Conservation (phyloP, 805 yeast species). For the Wickerhamiella kurtzmanii region DNA sequence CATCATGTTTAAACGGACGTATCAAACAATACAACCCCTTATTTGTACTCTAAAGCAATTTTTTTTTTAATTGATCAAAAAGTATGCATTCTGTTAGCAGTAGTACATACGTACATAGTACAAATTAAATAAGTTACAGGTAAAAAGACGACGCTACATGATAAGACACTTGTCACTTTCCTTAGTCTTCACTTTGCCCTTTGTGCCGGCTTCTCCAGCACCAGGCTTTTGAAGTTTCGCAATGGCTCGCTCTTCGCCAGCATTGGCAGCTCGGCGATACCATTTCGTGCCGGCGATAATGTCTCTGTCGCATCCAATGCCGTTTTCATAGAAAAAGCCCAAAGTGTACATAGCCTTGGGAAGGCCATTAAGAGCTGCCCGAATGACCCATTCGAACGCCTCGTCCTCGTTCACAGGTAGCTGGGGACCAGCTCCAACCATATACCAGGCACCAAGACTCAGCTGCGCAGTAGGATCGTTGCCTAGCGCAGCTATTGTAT, state of each 20-base stretch:
- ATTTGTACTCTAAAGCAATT: no score
- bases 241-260: slow-evolving; percentile 40
- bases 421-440: slow-evolving; percentile 79
- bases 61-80: no score
- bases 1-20: no score
- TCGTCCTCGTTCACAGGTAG: slow-evolving; percentile 66
- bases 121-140: neutral
- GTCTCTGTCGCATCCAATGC: slow-evolving; percentile 67
- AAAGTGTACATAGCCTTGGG: slow-evolving; percentile 77
- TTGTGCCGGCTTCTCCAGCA: slow-evolving; percentile 20
- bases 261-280: slow-evolving; percentile 62
- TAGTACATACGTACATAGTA: neutral
- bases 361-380: slow-evolving; percentile 64
- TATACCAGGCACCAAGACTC: slow-evolving; percentile 92
- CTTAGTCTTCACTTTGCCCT: slow-evolving; percentile 18
- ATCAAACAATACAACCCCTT: no score
- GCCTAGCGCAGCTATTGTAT: slow-evolving; percentile 75
- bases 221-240: slow-evolving; percentile 20
- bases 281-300: slow-evolving; percentile 48
- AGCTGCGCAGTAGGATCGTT: slow-evolving; percentile 87
- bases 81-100: no score
- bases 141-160: slow-evolving; percentile 21
- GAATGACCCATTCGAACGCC: slow-evolving; percentile 87
- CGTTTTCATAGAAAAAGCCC: slow-evolving; percentile 73
- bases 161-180: slow-evolving; percentile 29